Percentiles rank a stretch among this genome's conserved stretches.
Conservation (phyloP, 2,329 filamentous ascomycete genomes). For the Nothophoma quercina region DNA sequence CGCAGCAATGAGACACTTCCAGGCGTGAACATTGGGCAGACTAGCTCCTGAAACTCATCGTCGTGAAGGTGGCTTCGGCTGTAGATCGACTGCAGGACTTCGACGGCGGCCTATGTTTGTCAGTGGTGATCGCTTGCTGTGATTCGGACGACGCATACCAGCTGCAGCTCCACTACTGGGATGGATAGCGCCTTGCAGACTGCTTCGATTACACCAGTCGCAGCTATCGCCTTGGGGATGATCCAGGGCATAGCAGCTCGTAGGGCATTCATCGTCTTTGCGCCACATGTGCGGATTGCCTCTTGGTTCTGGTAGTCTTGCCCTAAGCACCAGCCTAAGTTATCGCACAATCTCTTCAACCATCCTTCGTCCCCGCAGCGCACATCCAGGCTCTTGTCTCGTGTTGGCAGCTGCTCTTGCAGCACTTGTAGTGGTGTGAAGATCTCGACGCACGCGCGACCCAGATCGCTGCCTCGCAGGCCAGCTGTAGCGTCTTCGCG, state of each 20-base stretch:
- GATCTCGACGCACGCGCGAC: conserved; percentile 90
- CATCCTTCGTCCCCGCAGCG: conserved; percentile 85
- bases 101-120: conserved; percentile 64
- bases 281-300: conserved; percentile 72
- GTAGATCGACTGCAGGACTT: conserved; percentile 85
- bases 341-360: conserved; percentile 77
- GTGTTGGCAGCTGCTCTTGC: conserved; percentile 75
- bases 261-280: conserved; percentile 79
- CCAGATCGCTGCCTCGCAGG: conserved; percentile 81
- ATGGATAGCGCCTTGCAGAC: conserved; percentile 51
- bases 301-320: conserved; percentile 70
- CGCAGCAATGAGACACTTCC: conserved; percentile 74
- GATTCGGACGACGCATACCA: conserved; percentile 29
- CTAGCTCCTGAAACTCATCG: conserved; percentile 78
- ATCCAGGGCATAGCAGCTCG: conserved; percentile 86
- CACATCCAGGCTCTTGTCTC: conserved; percentile 72
- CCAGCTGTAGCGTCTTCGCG: conserved; percentile 87
- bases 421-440: conserved; percentile 83
- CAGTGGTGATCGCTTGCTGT: conserved; percentile 18
- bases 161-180: conserved; percentile 45
- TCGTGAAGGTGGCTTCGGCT: conserved; percentile 75
- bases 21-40: conserved; percentile 80
- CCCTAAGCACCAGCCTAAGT: conserved; percentile 76
- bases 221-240: conserved; percentile 79
- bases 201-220: conserved; percentile 51